Evolutionary conservation across 2,329 filamentous ascomycete genomes (phyloP), one percentile per base, ranked within the genome.

Genomic region (Drechslerella coelobrocha): DNA sequence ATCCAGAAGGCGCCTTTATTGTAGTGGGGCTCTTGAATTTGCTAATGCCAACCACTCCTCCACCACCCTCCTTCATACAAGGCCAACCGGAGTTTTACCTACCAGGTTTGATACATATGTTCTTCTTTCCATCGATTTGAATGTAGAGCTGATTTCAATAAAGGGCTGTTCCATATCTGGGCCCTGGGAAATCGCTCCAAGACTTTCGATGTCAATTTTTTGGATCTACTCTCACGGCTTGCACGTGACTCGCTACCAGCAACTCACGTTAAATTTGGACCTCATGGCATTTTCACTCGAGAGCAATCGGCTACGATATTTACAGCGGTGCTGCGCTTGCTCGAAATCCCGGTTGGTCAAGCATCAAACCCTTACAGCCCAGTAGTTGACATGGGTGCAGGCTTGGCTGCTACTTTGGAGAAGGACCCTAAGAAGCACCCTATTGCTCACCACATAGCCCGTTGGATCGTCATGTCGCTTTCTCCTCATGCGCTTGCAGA

Each of bases 301-400:
- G 92, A 96, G 74, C 94, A 99, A 79, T 94, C 92, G 0, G 89
- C 93, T 66, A 83, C 95, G 65, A 89, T 99, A 75, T 97, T 97
- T 79, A 97, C 94, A 0, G 89, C 94, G 8, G 87, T 97, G 63
- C 81, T 99, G 62, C 86, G 95, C 52, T 79, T 99, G 60, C 88
- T 96, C 12, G 93, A 97, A 78, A 99, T 99, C 60, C 94, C 94
- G 1, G 94, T 99, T 10, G 93, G 94, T 1, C 94, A 99, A 80
- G 90, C 94, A 2, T 95, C 90, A 48, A 97, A 93, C 1, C 91
- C 94, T 0, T 99, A 99, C 77, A 90, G 90, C 75, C 81, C 80
- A 0, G 83, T 88, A 3, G 85, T 97, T 2, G 94, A 99, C 78
- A 85, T 92, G 39, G 86, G 89, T 9, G 87, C 91, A 5, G 94